phyloP scores from a whole-genome alignment of 164 flowering plant species.

The Cinnamomum micranthum region DNA sequence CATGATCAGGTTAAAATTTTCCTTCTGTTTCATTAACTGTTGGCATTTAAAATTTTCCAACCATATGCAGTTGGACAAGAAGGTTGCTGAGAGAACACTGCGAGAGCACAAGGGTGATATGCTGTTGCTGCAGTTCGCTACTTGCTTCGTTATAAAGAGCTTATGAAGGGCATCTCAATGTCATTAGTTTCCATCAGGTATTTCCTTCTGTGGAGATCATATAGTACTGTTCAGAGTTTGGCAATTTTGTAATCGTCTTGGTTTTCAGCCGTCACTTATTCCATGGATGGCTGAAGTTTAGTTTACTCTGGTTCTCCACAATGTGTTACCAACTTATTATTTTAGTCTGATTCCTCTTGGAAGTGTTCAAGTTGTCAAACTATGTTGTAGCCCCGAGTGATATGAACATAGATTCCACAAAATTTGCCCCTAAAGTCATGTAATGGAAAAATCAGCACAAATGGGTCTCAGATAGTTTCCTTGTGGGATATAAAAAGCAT shows the following conservation, averaged over 20 bases:
- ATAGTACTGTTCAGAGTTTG: neutral
- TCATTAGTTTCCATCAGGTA: neutral
- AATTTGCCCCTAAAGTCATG: no score
- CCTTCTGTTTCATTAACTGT: neutral
- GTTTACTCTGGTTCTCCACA: no score
- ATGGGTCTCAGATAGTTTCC: no score
- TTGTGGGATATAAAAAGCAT: no score
- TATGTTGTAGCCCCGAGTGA: no score
- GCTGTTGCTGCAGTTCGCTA: conserved; percentile 92
- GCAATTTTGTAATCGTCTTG: neutral
- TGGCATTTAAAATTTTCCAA: neutral
- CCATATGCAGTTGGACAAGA: conserved; percentile 74
- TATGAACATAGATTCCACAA: no score
- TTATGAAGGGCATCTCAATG: neutral
- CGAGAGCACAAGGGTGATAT: conserved; percentile 92
- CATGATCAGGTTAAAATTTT: conserved; percentile 63
- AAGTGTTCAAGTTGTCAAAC: no score
- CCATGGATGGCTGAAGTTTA: neutral
- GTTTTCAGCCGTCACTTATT: neutral
- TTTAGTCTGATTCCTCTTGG: no score
- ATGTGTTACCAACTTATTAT: no score
- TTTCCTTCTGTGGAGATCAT: neutral
- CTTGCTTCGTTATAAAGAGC: conserved; percentile 43
- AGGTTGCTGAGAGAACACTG: conserved; percentile 89
- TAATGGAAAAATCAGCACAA: no score